Conservation (phyloP, 2,329 filamentous ascomycete species). For the Colletotrichum plurivorum region DNA sequence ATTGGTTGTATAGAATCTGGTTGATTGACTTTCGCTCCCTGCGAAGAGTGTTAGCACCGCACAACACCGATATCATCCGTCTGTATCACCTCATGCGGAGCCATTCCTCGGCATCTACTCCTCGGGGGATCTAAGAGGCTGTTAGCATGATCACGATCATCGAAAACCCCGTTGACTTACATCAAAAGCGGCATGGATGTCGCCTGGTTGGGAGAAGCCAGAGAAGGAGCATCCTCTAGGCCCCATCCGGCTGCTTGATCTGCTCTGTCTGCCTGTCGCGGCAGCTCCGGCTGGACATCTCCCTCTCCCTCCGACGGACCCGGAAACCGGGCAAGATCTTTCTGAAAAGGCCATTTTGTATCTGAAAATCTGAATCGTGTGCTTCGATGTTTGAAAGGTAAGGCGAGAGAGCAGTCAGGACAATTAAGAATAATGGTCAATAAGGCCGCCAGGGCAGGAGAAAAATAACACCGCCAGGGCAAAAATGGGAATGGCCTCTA, state of each 20-base stretch:
- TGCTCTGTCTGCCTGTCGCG: conserved; percentile 28
- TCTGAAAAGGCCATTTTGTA: conserved; percentile 45
- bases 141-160: neutral
- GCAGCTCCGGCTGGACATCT: conserved; percentile 44
- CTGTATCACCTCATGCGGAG: conserved; percentile 55
- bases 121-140: conserved; percentile 57
- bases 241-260: conserved; percentile 41
- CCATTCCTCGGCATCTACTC: conserved; percentile 61
- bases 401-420: neutral
- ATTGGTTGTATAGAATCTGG: conserved; percentile 61
- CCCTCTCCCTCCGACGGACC: conserved; percentile 44
- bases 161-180: conserved; percentile 44
- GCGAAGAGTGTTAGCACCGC: neutral
- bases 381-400: neutral
- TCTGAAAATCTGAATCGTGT: neutral
- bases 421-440: conserved; percentile 16
- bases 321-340: conserved; percentile 50
- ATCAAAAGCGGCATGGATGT: conserved; percentile 52
- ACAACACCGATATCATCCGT: neutral
- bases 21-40: conserved; percentile 63
- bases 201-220: conserved; percentile 47
- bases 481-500: conserved; percentile 22
- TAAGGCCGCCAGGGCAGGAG: conserved; percentile 24
- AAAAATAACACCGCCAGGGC: conserved; percentile 26
- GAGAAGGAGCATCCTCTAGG: conserved; percentile 52